These are phyloP conservation scores for Acer yangbiense DNA, from an alignment of 345 rosid species.

Conservation along the genomic window DNA sequence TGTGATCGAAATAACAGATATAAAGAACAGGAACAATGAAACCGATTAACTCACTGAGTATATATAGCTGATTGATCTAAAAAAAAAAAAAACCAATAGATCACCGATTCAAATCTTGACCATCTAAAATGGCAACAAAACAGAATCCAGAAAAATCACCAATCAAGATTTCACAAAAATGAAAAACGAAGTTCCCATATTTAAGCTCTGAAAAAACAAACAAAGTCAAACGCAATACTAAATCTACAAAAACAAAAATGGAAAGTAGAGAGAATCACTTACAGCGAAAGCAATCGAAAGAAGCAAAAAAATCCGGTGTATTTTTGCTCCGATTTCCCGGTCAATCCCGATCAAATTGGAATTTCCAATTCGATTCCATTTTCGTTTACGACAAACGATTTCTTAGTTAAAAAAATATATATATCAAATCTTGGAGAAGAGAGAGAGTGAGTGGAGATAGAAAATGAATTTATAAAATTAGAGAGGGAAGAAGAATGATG, in stretches of 20 bases:
- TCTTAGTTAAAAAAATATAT: constrained; percentile 5
- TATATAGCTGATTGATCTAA: constrained; percentile 11
- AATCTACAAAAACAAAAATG: not conserved
- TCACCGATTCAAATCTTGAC: not conserved
- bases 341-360: constrained; percentile 19
- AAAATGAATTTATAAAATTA: not conserved
- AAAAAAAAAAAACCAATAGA: not conserved
- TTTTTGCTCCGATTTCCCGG: not conserved
- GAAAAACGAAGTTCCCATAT: not conserved
- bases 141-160: not conserved
- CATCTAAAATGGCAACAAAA: constrained; percentile 11
- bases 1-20: not conserved
- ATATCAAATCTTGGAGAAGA: not conserved
- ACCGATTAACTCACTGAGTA: not conserved
- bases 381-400: not conserved
- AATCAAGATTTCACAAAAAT: not conserved
- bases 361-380: not conserved
- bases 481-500: not conserved
- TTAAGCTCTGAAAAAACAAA: not conserved
- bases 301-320: constrained; percentile 19
- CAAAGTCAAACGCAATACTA: not conserved
- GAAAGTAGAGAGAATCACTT: constrained; percentile 24
- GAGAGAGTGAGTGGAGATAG: not conserved
- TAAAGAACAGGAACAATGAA: not conserved
- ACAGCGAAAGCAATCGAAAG: constrained; percentile 30